A percentile compares a stretch with the other conserved stretches of the same genome.
Evolutionary conservation across 1,284 basidiomycete genomes (phyloP).

Genomic region (Microbotryum saponariae): DNA sequence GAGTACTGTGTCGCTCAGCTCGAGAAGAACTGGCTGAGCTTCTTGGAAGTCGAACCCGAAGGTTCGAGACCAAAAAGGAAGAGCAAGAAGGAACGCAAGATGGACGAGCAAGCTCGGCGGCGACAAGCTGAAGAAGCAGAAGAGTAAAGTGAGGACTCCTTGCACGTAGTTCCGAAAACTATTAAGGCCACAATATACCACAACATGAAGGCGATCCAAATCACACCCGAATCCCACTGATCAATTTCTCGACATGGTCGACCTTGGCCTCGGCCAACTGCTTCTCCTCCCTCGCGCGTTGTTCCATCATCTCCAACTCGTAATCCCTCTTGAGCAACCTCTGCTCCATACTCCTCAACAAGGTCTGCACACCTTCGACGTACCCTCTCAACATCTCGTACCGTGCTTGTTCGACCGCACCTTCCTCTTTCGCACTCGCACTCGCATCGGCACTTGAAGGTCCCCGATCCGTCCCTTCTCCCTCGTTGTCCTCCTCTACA

Average conservation of each 20-base stretch:
- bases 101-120: slow-evolving; percentile 1
- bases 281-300: slow-evolving; percentile 15
- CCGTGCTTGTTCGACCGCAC: not conserved
- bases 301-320: slow-evolving; percentile 18
- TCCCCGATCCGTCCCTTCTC: not conserved
- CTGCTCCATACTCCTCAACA: slow-evolving; percentile 23
- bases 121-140: too few relatives aligned
- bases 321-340: slow-evolving; percentile 21
- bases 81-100: slow-evolving; percentile 7
- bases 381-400: slow-evolving; percentile 6
- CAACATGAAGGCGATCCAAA: too few relatives aligned
- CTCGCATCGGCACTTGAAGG: not conserved
- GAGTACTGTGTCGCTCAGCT: slow-evolving; percentile 34
- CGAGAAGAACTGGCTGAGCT: slow-evolving; percentile 43
- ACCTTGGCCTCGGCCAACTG: not conserved
- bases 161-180: too few relatives aligned
- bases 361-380: slow-evolving; percentile 22
- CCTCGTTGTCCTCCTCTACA: not conserved
- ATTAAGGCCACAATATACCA: too few relatives aligned
- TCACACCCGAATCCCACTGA: not conserved
- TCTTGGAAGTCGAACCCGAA: slow-evolving; percentile 33
- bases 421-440: too few relatives aligned
- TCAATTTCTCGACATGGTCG: slow-evolving; percentile 5
- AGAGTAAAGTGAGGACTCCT: too few relatives aligned
- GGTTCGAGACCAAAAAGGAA: not conserved